Base-by-base conservation (phyloP, 345 rosid genomes). In the Lepidium sativum region DNA sequence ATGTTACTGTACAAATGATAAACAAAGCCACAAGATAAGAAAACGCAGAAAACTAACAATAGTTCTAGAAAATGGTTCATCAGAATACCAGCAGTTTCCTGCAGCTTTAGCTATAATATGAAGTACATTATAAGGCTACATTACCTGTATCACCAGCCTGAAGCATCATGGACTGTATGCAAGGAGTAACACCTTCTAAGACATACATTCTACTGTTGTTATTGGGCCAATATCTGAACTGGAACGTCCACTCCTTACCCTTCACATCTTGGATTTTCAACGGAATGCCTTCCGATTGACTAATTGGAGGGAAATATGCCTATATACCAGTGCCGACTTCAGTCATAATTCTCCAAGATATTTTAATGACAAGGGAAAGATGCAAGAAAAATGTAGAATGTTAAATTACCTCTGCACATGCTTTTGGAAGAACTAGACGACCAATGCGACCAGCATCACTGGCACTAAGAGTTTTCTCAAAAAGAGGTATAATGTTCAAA, bases 361-460 rank as follows among this genome's bases (percentile, higher is more conserved):
- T 33, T 15, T 10, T 12, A 10, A 54, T 39, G 15, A 50, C 6
- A 18, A 58, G 13, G 43, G 9, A 40, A 37, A 47, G 14, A 39
- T 2, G 45, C 13, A 40, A 31, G 21, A 48, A 1, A 63, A 59
- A 5, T n/a, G 10, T 42, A 4, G 32, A 45, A 32, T 62, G 23
- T 60, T 61, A 41, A 49, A 4, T 75, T 81, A 89, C 98, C 79
- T 92, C 98, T 8, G 98, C 98, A 73, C 98, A 92, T 10, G 96
- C 96, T 85, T 92, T 92, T 21, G 96, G 96, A 25, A 92, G 92
- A 80, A 92, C 98, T 63, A 92, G 71, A 33, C 96, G 92, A 67
- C 96, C 98, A 77, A 92, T 92, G 70, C 95, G 84, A 52, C 98
- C 98, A 41, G 96, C 96, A 85, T 92, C 96, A 78, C 98, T 92